A percentile compares a stretch with the other conserved stretches of the same genome.
Conservation (phyloP, 1,284 basidiomycete genomes). For the Puccinia horiana region DNA sequence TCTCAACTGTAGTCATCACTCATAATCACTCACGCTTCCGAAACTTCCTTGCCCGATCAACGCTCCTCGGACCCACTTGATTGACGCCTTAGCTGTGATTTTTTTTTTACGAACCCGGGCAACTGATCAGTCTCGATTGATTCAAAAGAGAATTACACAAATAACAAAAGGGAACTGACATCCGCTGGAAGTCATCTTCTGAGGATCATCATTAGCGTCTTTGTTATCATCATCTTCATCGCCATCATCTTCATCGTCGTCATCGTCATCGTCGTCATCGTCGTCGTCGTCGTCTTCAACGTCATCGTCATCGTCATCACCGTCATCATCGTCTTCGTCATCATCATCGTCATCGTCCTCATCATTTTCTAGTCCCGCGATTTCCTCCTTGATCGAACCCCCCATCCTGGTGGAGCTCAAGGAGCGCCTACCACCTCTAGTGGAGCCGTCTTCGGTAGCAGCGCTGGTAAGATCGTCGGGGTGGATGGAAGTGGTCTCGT, state of each 20-base stretch:
- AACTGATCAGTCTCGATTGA: neutral
- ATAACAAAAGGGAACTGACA: constrained; percentile 61
- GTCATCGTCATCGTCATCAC: constrained; percentile 55
- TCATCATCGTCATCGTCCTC: constrained; percentile 59
- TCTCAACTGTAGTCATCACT: constrained; percentile 12
- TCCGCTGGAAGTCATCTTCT: constrained; percentile 67
- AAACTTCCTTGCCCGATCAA: constrained; percentile 96
- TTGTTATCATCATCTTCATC: constrained; percentile 52
- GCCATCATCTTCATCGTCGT: constrained; percentile 53
- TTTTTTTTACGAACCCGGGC: constrained; percentile 49
- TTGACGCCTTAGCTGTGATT: constrained; percentile 62
- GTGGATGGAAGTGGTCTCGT: constrained; percentile 56
- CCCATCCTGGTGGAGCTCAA: neutral
- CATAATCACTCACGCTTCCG: constrained; percentile 68
- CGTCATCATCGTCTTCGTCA: constrained; percentile 59
- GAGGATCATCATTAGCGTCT: constrained; percentile 59
- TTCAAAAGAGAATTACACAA: neutral
- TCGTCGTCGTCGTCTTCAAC: constrained; percentile 53
- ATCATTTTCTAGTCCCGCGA: constrained; percentile 51
- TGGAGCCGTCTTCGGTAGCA: neutral
- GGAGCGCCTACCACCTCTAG: neutral
- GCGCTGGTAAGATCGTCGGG: neutral
- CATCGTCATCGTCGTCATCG: constrained; percentile 55
- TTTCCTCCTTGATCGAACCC: neutral
- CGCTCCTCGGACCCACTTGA: constrained; percentile 98